Conservation (phyloP, 2,329 filamentous ascomycete species). For the Botrytis sinoallii region DNA sequence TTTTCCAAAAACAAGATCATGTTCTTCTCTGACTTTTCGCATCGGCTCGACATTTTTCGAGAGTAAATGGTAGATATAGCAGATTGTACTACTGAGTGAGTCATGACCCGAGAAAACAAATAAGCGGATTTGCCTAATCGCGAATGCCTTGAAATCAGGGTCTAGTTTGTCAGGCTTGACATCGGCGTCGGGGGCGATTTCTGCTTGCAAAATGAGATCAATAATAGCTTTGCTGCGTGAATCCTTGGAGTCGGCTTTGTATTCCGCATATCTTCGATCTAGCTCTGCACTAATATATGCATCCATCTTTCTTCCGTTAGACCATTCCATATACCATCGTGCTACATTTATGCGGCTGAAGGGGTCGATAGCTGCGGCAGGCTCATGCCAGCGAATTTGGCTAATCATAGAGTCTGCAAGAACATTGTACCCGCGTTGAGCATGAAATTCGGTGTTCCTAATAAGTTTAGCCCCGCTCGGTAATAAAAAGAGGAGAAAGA, state of each 20-base stretch:
- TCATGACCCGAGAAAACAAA: slow-evolving; percentile 34
- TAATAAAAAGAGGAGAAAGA: not conserved
- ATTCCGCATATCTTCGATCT: slow-evolving; percentile 24
- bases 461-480: not conserved
- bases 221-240: slow-evolving; percentile 16
- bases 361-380: slow-evolving; percentile 21
- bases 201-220: slow-evolving; percentile 8
- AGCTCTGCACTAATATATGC: slow-evolving; percentile 27
- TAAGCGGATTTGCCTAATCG: not conserved
- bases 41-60: slow-evolving; percentile 22
- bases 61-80: slow-evolving; percentile 25
- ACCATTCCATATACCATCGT: slow-evolving; percentile 23
- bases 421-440: slow-evolving; percentile 10
- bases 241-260: not conserved
- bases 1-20: slow-evolving; percentile 26
- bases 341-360: slow-evolving; percentile 6
- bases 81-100: slow-evolving; percentile 24
- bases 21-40: slow-evolving; percentile 24
- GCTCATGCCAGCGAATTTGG: slow-evolving; percentile 26
- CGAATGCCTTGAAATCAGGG: not conserved
- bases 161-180: not conserved
- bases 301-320: slow-evolving; percentile 26
- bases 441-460: slow-evolving; percentile 4
- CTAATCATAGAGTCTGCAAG: slow-evolving; percentile 25
- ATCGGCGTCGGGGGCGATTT: not conserved